phyloP scores from a whole-genome alignment of 2,329 filamentous ascomycete species.

The Magnaporthiopsis rhizophila region DNA sequence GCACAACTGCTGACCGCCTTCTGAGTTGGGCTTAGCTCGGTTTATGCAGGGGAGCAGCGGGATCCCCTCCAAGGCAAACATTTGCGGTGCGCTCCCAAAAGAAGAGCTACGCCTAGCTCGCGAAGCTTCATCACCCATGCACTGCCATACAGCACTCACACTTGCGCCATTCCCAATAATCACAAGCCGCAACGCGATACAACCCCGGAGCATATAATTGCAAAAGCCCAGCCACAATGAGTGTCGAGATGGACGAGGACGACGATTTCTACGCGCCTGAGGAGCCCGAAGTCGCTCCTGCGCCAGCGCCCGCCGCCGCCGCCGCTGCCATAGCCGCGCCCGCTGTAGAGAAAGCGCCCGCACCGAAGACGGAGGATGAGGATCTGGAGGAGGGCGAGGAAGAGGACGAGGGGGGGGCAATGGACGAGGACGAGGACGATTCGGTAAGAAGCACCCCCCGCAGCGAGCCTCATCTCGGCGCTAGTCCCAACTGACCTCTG shows the following conservation, averaged over 20 bases:
- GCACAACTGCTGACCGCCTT: not conserved
- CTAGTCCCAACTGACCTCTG: not conserved
- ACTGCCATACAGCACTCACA: not conserved
- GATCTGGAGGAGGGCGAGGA: slow-evolving; percentile 58
- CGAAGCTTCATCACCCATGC: not conserved
- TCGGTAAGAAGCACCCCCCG: slow-evolving; percentile 30
- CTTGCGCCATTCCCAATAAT: not conserved
- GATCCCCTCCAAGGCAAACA: not conserved
- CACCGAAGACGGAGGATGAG: slow-evolving; percentile 31
- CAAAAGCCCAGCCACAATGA: slow-evolving; percentile 3
- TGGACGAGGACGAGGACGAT: slow-evolving; percentile 53
- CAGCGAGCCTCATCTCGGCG: not conserved
- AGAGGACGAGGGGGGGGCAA: slow-evolving; percentile 52
- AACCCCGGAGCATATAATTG: not conserved
- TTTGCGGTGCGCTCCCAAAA: not conserved
- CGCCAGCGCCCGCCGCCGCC: slow-evolving; percentile 14
- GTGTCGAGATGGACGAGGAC: slow-evolving; percentile 58
- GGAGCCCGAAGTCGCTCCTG: slow-evolving; percentile 35
- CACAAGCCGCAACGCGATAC: not conserved
- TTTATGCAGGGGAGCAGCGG: not conserved
- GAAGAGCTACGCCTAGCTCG: not conserved
- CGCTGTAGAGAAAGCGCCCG: slow-evolving; percentile 12
- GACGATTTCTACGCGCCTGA: slow-evolving; percentile 60
- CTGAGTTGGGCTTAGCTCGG: not conserved
- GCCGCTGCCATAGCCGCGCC: slow-evolving; percentile 5